phyloP scores from a whole-genome alignment of 192 early-diverging fungal species.

The Umbelopsis sp. region DNA sequence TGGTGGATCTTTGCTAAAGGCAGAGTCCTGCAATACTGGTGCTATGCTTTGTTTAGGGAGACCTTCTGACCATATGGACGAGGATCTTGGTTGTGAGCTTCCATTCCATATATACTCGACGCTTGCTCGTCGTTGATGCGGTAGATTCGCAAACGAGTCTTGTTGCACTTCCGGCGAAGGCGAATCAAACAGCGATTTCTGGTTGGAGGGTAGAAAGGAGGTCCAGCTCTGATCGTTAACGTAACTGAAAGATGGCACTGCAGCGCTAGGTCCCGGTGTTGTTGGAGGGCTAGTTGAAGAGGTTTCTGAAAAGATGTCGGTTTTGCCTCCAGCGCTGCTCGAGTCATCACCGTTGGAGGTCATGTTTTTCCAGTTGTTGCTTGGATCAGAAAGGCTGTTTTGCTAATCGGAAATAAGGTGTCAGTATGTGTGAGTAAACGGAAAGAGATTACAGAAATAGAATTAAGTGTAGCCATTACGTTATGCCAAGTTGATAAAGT shows the following conservation, averaged over 20 bases:
- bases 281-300: not conserved
- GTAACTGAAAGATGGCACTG: not conserved
- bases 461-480: constrained; percentile 5
- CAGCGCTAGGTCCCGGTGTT: constrained; percentile 4
- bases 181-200: not conserved
- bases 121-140: constrained; percentile 9
- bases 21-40: not conserved
- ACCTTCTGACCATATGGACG: constrained; percentile 14
- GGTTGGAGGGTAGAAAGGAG: not conserved
- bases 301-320: constrained; percentile 16
- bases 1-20: constrained; percentile 11
- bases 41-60: constrained; percentile 3
- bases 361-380: constrained; percentile 1
- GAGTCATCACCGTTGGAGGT: constrained; percentile 16
- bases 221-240: not conserved
- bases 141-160: not conserved
- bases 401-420: not conserved
- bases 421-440: not conserved
- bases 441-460: not conserved
- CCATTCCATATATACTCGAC: constrained; percentile 11
- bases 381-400: not conserved
- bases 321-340: constrained; percentile 16
- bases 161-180: not conserved
- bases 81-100: not conserved
- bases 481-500: constrained; percentile 11